A percentile compares a stretch with the other conserved stretches of the same genome.
phyloP scores from a whole-genome alignment of 495 filamentous ascomycete species.

The Penicillium simplicissimum region DNA sequence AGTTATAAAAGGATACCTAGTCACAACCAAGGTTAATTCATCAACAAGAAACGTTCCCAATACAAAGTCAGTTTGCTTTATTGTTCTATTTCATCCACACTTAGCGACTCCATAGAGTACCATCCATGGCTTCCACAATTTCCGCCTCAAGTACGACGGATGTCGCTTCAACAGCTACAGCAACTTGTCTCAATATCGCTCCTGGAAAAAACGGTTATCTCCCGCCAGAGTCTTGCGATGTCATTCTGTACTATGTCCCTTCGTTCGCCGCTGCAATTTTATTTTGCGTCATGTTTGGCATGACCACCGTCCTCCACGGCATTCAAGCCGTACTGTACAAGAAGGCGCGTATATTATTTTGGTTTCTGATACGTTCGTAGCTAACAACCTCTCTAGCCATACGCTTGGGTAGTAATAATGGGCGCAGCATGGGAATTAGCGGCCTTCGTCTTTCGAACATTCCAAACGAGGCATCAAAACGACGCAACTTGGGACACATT shows the following conservation, averaged over 20 bases:
- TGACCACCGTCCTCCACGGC: conserved; percentile 33
- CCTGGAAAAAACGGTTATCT: conserved; percentile 37
- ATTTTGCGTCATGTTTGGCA: conserved; percentile 37
- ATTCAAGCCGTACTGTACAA: conserved; percentile 36
- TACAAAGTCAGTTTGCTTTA: neutral
- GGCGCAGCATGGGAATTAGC: conserved; percentile 46
- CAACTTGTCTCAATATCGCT: conserved; percentile 24
- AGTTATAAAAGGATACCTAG: neutral
- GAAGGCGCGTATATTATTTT: conserved; percentile 18
- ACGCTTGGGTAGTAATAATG: conserved; percentile 58
- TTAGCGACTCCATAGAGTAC: neutral
- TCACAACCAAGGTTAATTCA: too few relatives aligned
- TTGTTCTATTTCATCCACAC: neutral
- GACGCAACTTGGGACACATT: conserved; percentile 9
- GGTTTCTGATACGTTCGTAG: neutral
- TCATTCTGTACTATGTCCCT: conserved; percentile 30
- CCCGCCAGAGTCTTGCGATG: conserved; percentile 34
- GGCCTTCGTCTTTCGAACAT: conserved; percentile 40
- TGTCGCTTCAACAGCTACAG: conserved; percentile 9
- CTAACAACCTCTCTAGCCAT: conserved; percentile 29
- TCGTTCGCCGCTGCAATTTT: conserved; percentile 38
- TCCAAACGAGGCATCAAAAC: conserved; percentile 29
- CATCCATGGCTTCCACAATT: neutral
- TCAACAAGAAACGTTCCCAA: neutral
- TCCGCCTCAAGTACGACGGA: conserved; percentile 3